These are phyloP conservation scores for Paracamarosporium sp. DNA, from an alignment of 2,329 filamentous ascomycete species.

Conservation along the genomic window DNA sequence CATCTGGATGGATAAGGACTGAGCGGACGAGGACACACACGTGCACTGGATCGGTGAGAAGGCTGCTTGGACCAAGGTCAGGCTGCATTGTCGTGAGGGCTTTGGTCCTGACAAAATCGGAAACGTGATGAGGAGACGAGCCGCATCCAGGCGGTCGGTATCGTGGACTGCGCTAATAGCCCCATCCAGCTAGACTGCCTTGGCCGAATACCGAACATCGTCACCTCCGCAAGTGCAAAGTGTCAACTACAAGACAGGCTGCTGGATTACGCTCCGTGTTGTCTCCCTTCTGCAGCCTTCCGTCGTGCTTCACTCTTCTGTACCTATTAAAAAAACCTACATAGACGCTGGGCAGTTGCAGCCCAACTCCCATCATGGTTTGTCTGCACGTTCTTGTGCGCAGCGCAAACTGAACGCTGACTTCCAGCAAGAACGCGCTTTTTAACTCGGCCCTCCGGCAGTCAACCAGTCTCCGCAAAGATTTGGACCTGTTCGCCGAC, in stretches of 20 bases:
- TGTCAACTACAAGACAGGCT: slow-evolving; percentile 36
- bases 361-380: slow-evolving; percentile 22
- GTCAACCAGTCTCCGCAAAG: slow-evolving; percentile 77
- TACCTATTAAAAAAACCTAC: neutral
- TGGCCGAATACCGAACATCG: slow-evolving; percentile 20
- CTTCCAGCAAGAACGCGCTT: slow-evolving; percentile 69
- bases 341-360: neutral
- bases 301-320: neutral
- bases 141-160: neutral
- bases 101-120: too few relatives aligned
- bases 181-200: neutral
- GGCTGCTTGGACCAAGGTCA: too few relatives aligned
- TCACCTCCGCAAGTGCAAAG: slow-evolving; percentile 33
- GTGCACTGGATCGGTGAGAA: too few relatives aligned
- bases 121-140: neutral
- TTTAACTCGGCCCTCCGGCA: slow-evolving; percentile 89
- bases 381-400: slow-evolving; percentile 8
- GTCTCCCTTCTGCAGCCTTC: neutral
- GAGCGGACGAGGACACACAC: too few relatives aligned
- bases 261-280: slow-evolving; percentile 1
- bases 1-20: too few relatives aligned
- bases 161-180: neutral
- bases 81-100: too few relatives aligned
- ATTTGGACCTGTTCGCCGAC: slow-evolving; percentile 74
- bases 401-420: slow-evolving; percentile 11